Evolutionary conservation across 441 rosid genomes (phyloP), one percentile per base, ranked within the genome.

Genomic region (Populus trichocarpa): DNA sequence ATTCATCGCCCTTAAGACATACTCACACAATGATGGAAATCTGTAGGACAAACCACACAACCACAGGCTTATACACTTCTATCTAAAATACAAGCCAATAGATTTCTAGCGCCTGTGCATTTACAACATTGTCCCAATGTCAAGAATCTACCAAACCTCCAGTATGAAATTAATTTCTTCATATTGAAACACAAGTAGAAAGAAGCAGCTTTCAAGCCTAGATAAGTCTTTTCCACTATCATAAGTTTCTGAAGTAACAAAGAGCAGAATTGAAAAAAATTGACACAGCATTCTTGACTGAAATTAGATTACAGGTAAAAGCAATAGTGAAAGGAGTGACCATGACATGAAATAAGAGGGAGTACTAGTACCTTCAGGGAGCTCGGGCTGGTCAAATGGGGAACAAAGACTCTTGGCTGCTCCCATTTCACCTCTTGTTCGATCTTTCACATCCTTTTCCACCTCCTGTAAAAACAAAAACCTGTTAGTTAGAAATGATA

Each of bases 321-420:
- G 9, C 33, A 77, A 20, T 8, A 22, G 23, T 38, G 42, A 67
- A 4, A 3, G 33, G 65, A 74, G 67, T 26, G 36, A 26, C 14
- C 50, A 40, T 40, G 2, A 5, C 28, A 68, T 6, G 73, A 68
- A 23, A 68, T 6, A 4, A 11, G 40, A 36, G 40, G 23, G 5
- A 4, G 50, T 22, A 13, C 13, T 25, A 8, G 64, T 82, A 96
- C 99, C 98, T 93, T 92, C 93, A 26, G 97, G 97, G 81, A 96
- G 97, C 81, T 96, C 98, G 13, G 97, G 98, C 96, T 96, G 99
- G 3, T 94, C 97, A 81, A 94, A 91, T 76, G 99, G 98, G 73
- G 97, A 88, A 85, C 99, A 96, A 13, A 96, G 95, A 53, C 91
- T 90, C 87, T 96, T 96, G 71, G 95, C 98, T 12, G 97, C 98